A percentile compares a stretch with the other conserved stretches of the same genome.
Evolutionary conservation across 768 basidiomycete genomes (phyloP).

Genomic region (Sutorius australiensis): DNA sequence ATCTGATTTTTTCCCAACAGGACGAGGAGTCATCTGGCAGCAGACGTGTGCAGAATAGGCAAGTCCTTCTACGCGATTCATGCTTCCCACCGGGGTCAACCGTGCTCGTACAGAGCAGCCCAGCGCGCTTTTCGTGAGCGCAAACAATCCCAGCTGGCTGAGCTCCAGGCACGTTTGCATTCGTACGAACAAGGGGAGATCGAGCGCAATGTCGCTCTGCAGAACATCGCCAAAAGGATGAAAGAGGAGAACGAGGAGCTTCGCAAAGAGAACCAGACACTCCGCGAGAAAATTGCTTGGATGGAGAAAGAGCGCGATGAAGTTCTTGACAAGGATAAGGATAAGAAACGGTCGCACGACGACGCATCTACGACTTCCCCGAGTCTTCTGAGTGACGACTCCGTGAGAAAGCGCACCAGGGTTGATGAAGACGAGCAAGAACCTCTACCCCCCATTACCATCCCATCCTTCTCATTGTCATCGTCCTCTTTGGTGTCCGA

Average conservation of each 20-base stretch:
- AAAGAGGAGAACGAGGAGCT: slow-evolving; percentile 85
- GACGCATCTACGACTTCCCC: slow-evolving; percentile 39
- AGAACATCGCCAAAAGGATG: slow-evolving; percentile 75
- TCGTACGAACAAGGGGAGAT: slow-evolving; percentile 89
- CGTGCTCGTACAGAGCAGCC: slow-evolving; percentile 55
- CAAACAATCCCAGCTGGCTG: slow-evolving; percentile 83
- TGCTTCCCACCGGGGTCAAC: slow-evolving; percentile 6
- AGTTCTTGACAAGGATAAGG: slow-evolving; percentile 32
- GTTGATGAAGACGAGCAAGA: slow-evolving; percentile 23
- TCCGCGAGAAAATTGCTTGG: slow-evolving; percentile 49
- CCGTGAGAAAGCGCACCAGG: slow-evolving; percentile 39
- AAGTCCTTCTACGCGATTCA: slow-evolving; percentile 7
- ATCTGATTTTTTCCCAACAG: slow-evolving; percentile 11
- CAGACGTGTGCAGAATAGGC: slow-evolving; percentile 78
- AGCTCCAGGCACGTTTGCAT: slow-evolving; percentile 80
- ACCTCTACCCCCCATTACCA: slow-evolving; percentile 15
- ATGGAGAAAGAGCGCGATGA: slow-evolving; percentile 38
- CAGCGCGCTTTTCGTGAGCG: slow-evolving; percentile 89
- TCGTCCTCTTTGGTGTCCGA: slow-evolving; percentile 49
- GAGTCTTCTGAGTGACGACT: slow-evolving; percentile 16
- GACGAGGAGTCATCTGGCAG: slow-evolving; percentile 51
- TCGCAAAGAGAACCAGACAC: slow-evolving; percentile 58
- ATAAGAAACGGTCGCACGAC: slow-evolving; percentile 60
- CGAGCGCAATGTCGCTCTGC: slow-evolving; percentile 80
- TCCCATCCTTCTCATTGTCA: slow-evolving; percentile 31